A percentile compares a stretch with the other conserved stretches of the same genome.
Evolutionary conservation across 805 yeast species (phyloP).

Genomic region (Kregervanrija pseudodelftensis): DNA sequence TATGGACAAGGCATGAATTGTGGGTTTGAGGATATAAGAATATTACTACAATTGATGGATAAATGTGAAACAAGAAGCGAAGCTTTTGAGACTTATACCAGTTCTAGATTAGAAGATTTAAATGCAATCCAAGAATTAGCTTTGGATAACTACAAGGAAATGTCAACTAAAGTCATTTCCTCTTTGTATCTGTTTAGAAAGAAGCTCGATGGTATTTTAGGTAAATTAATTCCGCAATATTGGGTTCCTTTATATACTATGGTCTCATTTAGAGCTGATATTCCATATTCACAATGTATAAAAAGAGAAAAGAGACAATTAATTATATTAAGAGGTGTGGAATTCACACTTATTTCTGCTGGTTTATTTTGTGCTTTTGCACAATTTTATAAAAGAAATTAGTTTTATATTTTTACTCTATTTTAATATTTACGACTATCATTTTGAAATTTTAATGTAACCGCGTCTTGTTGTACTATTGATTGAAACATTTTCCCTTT

Average conservation of each 20-base stretch:
- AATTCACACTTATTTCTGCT: conserved; percentile 10
- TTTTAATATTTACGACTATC: too few species aligned
- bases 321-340: conserved; percentile 33
- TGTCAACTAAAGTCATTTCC: conserved; percentile 75
- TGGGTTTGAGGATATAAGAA: conserved; percentile 85
- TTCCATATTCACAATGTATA: conserved; percentile 66
- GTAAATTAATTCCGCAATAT: conserved; percentile 46
- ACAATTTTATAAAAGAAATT: too few species aligned
- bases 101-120: conserved; percentile 54
- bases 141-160: conserved; percentile 73
- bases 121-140: conserved; percentile 74
- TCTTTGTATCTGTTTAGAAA: conserved; percentile 57
- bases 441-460: too few species aligned
- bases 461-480: too few species aligned
- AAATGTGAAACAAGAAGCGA: conserved; percentile 29
- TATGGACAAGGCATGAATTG: conserved; percentile 97
- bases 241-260: conserved; percentile 89
- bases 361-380: too few species aligned
- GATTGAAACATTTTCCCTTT: too few species aligned
- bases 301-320: conserved; percentile 48
- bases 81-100: conserved; percentile 53
- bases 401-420: too few species aligned
- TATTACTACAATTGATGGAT: conserved; percentile 47
- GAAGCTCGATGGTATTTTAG: conserved; percentile 56
- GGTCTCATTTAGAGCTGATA: conserved; percentile 85